These are phyloP conservation scores for Aspergillus sp. DNA, from an alignment of 2,329 filamentous ascomycete species.

Conservation along the genomic window DNA sequence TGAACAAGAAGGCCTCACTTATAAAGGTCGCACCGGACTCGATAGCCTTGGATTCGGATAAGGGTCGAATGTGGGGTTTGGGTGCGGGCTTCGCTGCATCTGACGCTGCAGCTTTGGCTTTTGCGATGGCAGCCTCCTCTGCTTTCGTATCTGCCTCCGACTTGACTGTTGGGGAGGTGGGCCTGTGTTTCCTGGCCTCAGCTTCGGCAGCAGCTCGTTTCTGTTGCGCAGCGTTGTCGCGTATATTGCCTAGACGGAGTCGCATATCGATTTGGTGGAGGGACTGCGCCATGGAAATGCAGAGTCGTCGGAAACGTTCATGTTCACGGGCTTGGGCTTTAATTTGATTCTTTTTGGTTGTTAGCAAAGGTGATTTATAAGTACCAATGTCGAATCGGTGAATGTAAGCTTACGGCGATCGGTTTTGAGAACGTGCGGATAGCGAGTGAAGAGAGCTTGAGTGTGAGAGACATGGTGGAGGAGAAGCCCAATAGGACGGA, in stretches of 20 bases:
- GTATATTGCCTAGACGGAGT: constrained; percentile 60
- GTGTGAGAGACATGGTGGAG: constrained; percentile 54
- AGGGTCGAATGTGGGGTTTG: constrained; percentile 55
- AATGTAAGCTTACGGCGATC: constrained; percentile 50
- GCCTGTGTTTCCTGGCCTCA: constrained; percentile 50
- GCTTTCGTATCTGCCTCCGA: constrained; percentile 57
- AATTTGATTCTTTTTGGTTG: constrained; percentile 55
- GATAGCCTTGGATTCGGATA: constrained; percentile 64
- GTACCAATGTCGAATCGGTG: background rate
- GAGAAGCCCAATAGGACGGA: background rate
- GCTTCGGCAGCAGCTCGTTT: constrained; percentile 48
- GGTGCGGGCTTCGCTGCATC: constrained; percentile 45
- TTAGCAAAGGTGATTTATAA: constrained; percentile 13
- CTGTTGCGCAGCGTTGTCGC: constrained; percentile 52
- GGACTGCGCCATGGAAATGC: constrained; percentile 58
- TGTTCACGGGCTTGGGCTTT: constrained; percentile 65
- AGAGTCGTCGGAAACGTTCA: constrained; percentile 59
- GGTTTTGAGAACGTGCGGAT: constrained; percentile 65
- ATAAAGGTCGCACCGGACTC: constrained; percentile 67
- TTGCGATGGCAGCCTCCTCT: constrained; percentile 47
- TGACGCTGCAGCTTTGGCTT: constrained; percentile 36
- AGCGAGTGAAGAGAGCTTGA: constrained; percentile 62
- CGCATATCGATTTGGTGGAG: constrained; percentile 66
- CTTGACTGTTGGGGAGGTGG: constrained; percentile 55
- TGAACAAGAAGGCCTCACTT: constrained; percentile 62